Evolutionary conservation across 2,329 filamentous ascomycete genomes (phyloP).

Genomic region (Madurella mycetomatis): DNA sequence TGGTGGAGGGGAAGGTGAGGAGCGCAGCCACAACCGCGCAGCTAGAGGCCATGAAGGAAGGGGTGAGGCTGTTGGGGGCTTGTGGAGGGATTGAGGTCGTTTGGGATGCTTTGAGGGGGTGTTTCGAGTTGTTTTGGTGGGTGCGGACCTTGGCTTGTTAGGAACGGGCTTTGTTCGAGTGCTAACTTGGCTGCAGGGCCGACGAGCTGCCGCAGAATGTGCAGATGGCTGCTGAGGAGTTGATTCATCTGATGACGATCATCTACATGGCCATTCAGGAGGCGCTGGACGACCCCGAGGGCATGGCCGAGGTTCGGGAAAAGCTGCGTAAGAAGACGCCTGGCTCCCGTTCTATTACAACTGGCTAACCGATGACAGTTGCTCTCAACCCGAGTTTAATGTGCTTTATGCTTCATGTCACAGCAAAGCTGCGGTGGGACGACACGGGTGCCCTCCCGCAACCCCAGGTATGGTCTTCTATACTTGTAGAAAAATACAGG

Average conservation of each 20-base stretch:
- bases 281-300: constrained; percentile 47
- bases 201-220: constrained; percentile 43
- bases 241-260: constrained; percentile 60
- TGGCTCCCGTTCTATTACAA: neutral
- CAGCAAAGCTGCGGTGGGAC: constrained; percentile 68
- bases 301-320: constrained; percentile 42
- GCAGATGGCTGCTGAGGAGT: constrained; percentile 54
- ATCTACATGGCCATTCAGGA: constrained; percentile 58
- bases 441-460: constrained; percentile 58
- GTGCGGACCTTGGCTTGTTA: constrained; percentile 17
- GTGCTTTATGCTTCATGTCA: constrained; percentile 65
- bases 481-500: no score
- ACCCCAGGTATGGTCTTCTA: constrained; percentile 50
- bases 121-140: constrained; percentile 53
- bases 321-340: constrained; percentile 46
- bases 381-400: constrained; percentile 63
- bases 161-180: neutral
- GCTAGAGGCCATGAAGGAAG: constrained; percentile 55
- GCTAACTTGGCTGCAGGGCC: constrained; percentile 38
- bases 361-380: constrained; percentile 37
- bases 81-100: constrained; percentile 47
- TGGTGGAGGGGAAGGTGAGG: constrained; percentile 36
- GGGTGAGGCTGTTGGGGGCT: constrained; percentile 48
- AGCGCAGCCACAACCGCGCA: constrained; percentile 53
- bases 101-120: constrained; percentile 47